phyloP scores from a whole-genome alignment of 2,329 filamentous ascomycete genomes.

The Mycocentrospora acerina region DNA sequence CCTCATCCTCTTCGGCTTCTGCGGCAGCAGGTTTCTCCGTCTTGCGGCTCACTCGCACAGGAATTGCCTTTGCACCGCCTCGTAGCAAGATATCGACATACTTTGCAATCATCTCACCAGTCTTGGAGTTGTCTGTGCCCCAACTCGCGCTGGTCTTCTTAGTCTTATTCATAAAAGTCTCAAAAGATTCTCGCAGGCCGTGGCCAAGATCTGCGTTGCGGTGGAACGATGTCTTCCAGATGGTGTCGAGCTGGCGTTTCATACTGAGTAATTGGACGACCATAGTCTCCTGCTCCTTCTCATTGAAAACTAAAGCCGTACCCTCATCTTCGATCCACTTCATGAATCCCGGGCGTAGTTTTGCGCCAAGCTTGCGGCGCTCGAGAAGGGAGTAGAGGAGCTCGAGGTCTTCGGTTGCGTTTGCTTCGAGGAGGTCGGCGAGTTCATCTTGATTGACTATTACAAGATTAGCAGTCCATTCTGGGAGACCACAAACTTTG shows the following conservation, averaged over 20 bases:
- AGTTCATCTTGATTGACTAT: constrained; percentile 64
- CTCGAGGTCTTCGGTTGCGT: constrained; percentile 69
- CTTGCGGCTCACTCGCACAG: constrained; percentile 63
- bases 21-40: constrained; percentile 59
- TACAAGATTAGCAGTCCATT: too few relatives aligned
- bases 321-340: constrained; percentile 78
- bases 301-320: constrained; percentile 75
- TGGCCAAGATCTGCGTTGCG: constrained; percentile 76
- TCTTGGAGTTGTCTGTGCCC: constrained; percentile 84
- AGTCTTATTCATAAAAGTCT: constrained; percentile 86
- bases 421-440: constrained; percentile 69
- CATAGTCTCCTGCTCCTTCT: constrained; percentile 79
- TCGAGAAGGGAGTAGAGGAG: constrained; percentile 77
- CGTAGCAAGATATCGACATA: constrained; percentile 88
- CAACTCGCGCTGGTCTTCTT: constrained; percentile 71
- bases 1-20: constrained; percentile 61
- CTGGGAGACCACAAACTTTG: too few relatives aligned
- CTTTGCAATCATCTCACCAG: constrained; percentile 98
- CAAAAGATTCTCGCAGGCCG: constrained; percentile 80
- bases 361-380: constrained; percentile 68
- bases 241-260: constrained; percentile 74
- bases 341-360: constrained; percentile 72
- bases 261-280: constrained; percentile 78
- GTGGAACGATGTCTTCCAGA: constrained; percentile 75
- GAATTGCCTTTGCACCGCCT: constrained; percentile 82